Evolutionary conservation across 805 yeast species (phyloP), one percentile per base, ranked within the genome.

Genomic region (Yamadazyma nakazawae): DNA sequence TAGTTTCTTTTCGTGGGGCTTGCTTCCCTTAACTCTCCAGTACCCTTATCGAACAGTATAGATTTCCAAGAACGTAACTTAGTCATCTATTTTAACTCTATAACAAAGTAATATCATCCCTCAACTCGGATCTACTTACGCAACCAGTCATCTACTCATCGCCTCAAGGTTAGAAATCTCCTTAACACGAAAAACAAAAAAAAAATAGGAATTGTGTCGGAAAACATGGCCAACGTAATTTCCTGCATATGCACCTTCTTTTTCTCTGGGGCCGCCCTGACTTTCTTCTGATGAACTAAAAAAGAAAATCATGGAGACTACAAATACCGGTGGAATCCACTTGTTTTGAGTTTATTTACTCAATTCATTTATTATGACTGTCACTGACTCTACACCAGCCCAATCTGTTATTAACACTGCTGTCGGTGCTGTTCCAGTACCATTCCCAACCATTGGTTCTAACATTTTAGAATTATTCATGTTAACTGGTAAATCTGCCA

Each of bases 351-450:
- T 13, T 16, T 14, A 21, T 7, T 25, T 21, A 16, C 10, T 16
- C 32, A n/a, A 14, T 25, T 9, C 21, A 11, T 43, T 13, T 11
- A 14, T 32, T 2, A 64, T 64, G 68, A 64, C 68, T 25, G 37
- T 40, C 14, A 18, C 43, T 24, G 37, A 32, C 4, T 18, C 37
- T 14, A 13, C 32, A 3, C 54, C 45, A 37, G 52, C 57, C 11
- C 49, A 47, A 32, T 61, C 67, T 31, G 47, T 62, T 49, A 56
- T 58, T 54, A 70, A 69, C 65, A 56, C 57, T 43, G 68, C 59
- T 48, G 62, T 70, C 49, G 75, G 75, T 13, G 35, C 67, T 10
- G 67, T 70, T 45, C 75, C 75, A 35, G 65, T 70, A 14, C 59
- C 63, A 28, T 61, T 54, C 53, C 72, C 72, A n/a, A 43, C 47